Evolutionary conservation across 257 asterid genomes (phyloP).

Genomic region (Solanum infundibuliforme): DNA sequence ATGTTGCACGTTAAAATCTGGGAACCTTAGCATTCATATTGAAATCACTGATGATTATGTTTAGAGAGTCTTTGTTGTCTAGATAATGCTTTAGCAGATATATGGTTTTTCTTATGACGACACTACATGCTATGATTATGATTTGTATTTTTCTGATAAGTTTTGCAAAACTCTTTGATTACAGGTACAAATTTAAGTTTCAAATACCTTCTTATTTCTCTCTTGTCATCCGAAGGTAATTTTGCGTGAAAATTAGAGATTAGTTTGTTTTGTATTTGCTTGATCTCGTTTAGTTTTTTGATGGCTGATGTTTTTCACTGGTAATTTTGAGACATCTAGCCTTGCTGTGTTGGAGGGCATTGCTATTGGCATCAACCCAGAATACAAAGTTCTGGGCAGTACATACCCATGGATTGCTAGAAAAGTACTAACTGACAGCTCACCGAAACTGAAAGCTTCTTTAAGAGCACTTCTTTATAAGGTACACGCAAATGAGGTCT

Average conservation of each 20-base stretch:
- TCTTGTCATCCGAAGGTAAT: conserved; percentile 86
- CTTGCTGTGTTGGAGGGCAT: conserved; percentile 96
- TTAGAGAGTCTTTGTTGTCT: not conserved
- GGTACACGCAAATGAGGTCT: conserved; percentile 26
- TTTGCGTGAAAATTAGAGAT: not conserved
- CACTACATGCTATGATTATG: not conserved
- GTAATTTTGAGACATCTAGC: conserved; percentile 36
- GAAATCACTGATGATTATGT: not conserved
- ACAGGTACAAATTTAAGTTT: conserved; percentile 96
- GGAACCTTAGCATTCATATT: not conserved
- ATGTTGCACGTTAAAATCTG: not conserved
- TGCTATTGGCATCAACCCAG: conserved; percentile 64
- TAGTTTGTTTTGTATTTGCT: not conserved
- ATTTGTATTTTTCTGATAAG: not conserved
- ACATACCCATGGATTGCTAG: conserved; percentile 98
- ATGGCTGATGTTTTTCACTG: conserved; percentile 1
- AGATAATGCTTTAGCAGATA: not conserved
- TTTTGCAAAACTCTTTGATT: conserved; percentile 2
- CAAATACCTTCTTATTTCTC: conserved; percentile 89
- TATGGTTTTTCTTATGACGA: not conserved
- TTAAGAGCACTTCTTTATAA: conserved; percentile 72
- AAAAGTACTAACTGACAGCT: conserved; percentile 83
- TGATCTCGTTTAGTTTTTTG: conserved; percentile 1
- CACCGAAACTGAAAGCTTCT: conserved; percentile 71
- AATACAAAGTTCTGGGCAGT: conserved; percentile 92